Evolutionary conservation across 2,329 filamentous ascomycete genomes (phyloP).

Genomic region (Colletotrichum sp.): DNA sequence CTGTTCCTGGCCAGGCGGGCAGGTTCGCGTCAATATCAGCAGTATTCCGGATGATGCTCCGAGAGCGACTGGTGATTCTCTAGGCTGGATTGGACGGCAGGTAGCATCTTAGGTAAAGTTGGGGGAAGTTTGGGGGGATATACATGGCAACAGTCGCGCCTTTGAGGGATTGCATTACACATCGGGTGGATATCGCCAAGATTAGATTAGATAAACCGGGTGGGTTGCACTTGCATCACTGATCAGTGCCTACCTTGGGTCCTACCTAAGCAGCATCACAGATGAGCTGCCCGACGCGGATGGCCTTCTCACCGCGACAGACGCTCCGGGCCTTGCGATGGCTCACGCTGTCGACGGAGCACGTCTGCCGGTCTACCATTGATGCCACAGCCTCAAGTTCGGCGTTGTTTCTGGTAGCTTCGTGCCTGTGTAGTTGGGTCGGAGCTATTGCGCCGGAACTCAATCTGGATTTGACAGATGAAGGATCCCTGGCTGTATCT

Average conservation of each 20-base stretch:
- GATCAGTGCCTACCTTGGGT: not conserved
- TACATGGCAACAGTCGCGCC: not conserved
- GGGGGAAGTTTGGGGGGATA: not conserved
- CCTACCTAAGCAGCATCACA: not conserved
- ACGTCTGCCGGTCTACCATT: not conserved
- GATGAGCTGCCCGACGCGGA: not conserved
- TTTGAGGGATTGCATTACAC: conserved; percentile 1
- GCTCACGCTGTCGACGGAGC: not conserved
- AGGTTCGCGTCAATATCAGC: not conserved
- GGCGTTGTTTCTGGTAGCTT: not conserved
- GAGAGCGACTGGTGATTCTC: not conserved
- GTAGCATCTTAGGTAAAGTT: not conserved
- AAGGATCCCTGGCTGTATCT: not conserved
- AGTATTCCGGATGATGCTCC: not conserved
- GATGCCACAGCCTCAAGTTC: not conserved
- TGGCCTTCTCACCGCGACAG: not conserved
- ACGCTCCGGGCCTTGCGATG: not conserved
- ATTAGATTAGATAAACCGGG: conserved; percentile 17
- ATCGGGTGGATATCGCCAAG: conserved; percentile 10
- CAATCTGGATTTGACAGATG: not conserved
- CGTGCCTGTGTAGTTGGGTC: not conserved
- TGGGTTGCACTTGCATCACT: not conserved
- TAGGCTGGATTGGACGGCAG: not conserved
- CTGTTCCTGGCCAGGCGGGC: not conserved
- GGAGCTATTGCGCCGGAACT: conserved; percentile 13